Percentiles rank a stretch among this genome's conserved stretches.
These are phyloP conservation scores for Colletotrichum simmondsii DNA, from an alignment of 2,329 filamentous ascomycete genomes.

Conservation along the genomic window DNA sequence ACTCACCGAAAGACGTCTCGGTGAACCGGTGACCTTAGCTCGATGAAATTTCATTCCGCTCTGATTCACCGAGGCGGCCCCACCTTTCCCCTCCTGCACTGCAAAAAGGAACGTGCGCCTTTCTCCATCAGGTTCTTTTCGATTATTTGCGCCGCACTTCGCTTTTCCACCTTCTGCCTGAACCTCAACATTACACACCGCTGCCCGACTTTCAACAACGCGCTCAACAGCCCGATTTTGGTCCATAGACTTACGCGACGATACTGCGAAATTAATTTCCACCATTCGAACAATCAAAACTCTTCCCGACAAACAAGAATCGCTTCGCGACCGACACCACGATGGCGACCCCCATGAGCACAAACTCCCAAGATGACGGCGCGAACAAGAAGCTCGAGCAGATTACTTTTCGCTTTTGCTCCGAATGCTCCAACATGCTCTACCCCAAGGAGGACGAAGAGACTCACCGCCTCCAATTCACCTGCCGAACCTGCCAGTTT, in stretches of 20 bases:
- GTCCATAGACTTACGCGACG: neutral
- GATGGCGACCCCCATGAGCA: constrained; percentile 70
- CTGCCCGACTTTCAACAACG: neutral
- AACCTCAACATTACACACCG: neutral
- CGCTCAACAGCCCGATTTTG: neutral
- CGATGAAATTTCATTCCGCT: neutral
- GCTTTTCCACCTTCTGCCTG: neutral
- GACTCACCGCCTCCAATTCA: constrained; percentile 88
- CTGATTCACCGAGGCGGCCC: neutral
- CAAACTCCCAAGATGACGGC: constrained; percentile 53
- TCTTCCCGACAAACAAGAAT: neutral
- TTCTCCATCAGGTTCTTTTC: neutral
- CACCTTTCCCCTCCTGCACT: constrained; percentile 10
- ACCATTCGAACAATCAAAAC: neutral
- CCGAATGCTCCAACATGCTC: constrained; percentile 98
- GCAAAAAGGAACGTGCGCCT: constrained; percentile 9
- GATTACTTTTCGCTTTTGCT: constrained; percentile 97
- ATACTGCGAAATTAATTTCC: neutral
- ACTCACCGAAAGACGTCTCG: neutral
- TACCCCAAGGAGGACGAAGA: constrained; percentile 95
- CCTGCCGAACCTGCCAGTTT: constrained; percentile 94
- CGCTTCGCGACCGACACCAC: constrained; percentile 13
- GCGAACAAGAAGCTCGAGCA: constrained; percentile 73
- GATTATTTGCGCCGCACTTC: neutral
- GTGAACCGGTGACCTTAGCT: neutral